Evolutionary conservation across 192 early-diverging fungal genomes (phyloP).

Genomic region (Backusella westeae): DNA sequence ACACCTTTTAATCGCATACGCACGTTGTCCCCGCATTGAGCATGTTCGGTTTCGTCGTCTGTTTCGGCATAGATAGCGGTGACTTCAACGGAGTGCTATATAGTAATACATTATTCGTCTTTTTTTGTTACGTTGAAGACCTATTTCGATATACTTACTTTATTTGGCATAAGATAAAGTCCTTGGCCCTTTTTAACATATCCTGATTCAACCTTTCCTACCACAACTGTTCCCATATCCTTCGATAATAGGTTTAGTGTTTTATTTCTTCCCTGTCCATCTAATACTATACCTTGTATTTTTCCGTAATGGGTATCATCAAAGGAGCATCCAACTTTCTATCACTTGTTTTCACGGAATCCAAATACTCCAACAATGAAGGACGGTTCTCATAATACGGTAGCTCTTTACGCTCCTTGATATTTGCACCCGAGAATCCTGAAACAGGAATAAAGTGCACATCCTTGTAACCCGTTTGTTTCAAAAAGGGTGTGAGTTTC

Average conservation of each 20-base stretch:
- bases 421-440: constrained; percentile 93
- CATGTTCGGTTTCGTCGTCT: constrained; percentile 71
- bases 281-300: constrained; percentile 65
- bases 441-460: constrained; percentile 89
- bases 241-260: neutral
- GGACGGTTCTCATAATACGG: constrained; percentile 76
- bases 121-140: neutral
- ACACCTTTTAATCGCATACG: constrained; percentile 83
- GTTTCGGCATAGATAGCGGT: constrained; percentile 79
- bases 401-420: constrained; percentile 69
- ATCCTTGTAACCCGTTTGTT: constrained; percentile 85
- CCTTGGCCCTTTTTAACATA: constrained; percentile 80
- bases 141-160: constrained; percentile 38
- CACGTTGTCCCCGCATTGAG: constrained; percentile 90
- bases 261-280: neutral
- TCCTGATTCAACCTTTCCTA: constrained; percentile 97
- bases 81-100: constrained; percentile 58
- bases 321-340: constrained; percentile 86
- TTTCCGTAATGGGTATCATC: constrained; percentile 92
- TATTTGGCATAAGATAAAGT: constrained; percentile 88
- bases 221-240: constrained; percentile 95
- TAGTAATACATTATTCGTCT: neutral
- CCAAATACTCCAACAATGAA: constrained; percentile 83
- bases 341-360: constrained; percentile 78
- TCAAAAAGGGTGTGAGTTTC: constrained; percentile 90